phyloP scores from a whole-genome alignment of 192 early-diverging fungal species.

The Gryganskiella cystojenkinii region DNA sequence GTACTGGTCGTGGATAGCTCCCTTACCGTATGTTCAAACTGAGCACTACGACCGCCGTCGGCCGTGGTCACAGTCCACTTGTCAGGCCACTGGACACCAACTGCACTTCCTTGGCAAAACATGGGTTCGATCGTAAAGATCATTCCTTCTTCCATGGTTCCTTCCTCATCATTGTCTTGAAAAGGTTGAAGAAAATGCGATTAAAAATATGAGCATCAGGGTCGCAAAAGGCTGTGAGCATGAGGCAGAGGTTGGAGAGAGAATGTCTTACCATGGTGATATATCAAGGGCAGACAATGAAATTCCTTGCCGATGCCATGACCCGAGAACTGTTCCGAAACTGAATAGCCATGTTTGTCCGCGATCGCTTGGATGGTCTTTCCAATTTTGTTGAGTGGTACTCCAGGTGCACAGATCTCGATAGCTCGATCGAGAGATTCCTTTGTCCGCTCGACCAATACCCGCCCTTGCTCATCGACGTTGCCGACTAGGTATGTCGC shows the following conservation, averaged over 20 bases:
- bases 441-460: conserved; percentile 83
- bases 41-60: conserved; percentile 87
- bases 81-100: conserved; percentile 84
- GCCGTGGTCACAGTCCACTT: conserved; percentile 83
- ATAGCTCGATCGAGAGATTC: conserved; percentile 94
- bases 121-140: conserved; percentile 93
- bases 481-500: conserved; percentile 94
- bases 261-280: conserved; percentile 69
- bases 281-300: conserved; percentile 84
- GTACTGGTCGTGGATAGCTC: background rate
- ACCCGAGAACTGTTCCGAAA: conserved; percentile 81
- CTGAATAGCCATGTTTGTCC: conserved; percentile 62
- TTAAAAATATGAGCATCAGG: background rate
- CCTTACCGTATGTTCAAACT: conserved; percentile 85
- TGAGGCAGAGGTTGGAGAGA: background rate
- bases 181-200: too few relatives aligned
- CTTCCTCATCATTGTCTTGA: conserved; percentile 76
- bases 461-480: conserved; percentile 78
- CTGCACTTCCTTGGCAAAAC: conserved; percentile 80
- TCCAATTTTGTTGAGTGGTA: conserved; percentile 75
- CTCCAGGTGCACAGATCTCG: conserved; percentile 79
- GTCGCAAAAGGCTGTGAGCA: background rate
- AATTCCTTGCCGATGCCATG: conserved; percentile 90
- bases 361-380: conserved; percentile 68
- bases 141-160: conserved; percentile 80